Evolutionary conservation across 495 filamentous ascomycete genomes (phyloP).

Genomic region (Terfezia claveryi): DNA sequence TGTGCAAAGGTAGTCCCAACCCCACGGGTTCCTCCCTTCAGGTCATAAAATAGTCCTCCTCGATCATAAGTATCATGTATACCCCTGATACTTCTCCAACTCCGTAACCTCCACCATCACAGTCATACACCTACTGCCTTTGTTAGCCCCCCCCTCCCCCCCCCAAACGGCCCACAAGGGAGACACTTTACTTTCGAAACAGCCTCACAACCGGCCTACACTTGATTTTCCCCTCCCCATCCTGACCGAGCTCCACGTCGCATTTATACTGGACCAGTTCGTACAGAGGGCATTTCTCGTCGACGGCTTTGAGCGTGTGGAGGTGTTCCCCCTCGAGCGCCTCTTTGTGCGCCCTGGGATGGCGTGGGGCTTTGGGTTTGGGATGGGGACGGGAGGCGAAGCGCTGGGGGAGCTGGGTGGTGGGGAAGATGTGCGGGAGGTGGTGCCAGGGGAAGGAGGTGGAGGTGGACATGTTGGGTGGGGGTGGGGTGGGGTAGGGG

Average conservation of each 20-base stretch:
- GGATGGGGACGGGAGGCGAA: constrained; percentile 5
- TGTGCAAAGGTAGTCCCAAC: no score
- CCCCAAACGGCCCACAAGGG: background rate
- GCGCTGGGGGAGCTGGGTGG: constrained; percentile 4
- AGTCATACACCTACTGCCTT: constrained; percentile 7
- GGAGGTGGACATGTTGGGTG: background rate
- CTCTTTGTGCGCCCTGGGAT: background rate
- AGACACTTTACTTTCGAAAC: constrained; percentile 13
- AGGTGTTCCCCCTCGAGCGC: background rate
- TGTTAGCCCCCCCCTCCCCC: background rate
- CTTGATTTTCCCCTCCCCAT: constrained; percentile 1
- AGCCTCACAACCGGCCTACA: constrained; percentile 13
- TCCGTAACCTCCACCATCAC: constrained; percentile 16
- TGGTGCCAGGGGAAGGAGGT: background rate
- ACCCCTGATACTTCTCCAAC: constrained; percentile 6
- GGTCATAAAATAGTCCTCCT: background rate
- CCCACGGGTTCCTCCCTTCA: no score
- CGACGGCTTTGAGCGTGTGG: constrained; percentile 2
- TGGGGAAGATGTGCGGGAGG: constrained; percentile 5
- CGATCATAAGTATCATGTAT: background rate
- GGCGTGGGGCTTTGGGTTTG: background rate
- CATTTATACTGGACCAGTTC: constrained; percentile 16
- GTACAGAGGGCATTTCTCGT: constrained; percentile 6
- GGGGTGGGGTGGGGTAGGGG: background rate
- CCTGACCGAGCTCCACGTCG: background rate